Base-by-base conservation (phyloP, 2,329 filamentous ascomycete genomes). In the Neospermospora avenae region DNA sequence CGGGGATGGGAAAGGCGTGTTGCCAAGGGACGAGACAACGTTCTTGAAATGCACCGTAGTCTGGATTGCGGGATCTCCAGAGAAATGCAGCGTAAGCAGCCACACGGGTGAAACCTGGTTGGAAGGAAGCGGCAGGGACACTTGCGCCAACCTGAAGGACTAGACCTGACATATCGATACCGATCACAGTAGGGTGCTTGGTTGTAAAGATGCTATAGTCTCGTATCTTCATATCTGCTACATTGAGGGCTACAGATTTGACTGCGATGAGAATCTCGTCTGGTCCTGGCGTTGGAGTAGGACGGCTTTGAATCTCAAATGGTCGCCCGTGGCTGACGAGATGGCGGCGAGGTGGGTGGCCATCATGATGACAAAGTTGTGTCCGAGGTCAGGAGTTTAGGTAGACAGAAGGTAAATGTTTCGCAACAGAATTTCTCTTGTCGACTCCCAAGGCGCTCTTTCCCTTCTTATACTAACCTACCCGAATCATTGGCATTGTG, bases 231-330 rank as follows among this genome's bases (percentile, higher is more conserved):
- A 16, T 22, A 16, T 56, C 53, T 34, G 35, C 51, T 6, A 44
- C 49, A 41, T 55, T 59, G 3, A 59, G 57, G 25, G 57, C 57
- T n/a, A 59, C 39, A 11, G 51, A 48, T 25, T 49, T 55, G n/a
- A 55, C 42, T 16, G 45, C 42, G 24, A 55, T 55, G 24, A 59
- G 57, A 16, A 55, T 22, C 18, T 59, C 51, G 34, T 49, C 24
- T 8, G 51, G 49, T 18, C 57, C 57, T 20, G 57, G 51, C 8
- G 3, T 55, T 18, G 57, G 57, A 13, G 57, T 59, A 11, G 51
- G 49, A 28, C 57, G 49, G 14, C 22, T 8, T 3, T 20, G n/a
- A 22, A 59, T 20, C 18, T 55, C 51, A 20, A 59, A 39, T n/a
- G 5, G 42, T 13, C 34, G 16, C 57, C 57, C 24, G 55, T 55